phyloP scores from a whole-genome alignment of 805 yeast genomes.

The Danielia oregonensis region DNA sequence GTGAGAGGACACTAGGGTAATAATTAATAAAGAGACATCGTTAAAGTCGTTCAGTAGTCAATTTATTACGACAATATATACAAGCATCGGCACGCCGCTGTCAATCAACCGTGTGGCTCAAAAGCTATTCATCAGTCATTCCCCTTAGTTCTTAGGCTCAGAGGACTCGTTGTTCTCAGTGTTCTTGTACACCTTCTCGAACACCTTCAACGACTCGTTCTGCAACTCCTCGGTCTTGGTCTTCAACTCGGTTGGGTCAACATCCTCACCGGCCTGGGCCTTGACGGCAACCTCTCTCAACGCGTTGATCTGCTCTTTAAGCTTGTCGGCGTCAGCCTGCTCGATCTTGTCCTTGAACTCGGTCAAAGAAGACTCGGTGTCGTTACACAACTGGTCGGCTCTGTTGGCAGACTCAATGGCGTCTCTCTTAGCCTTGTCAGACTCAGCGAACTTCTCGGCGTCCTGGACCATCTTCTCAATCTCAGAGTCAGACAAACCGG shows the following conservation, averaged over 20 bases:
- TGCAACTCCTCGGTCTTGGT: conserved; percentile 73
- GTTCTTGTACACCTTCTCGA: conserved; percentile 55
- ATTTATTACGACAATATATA: conserved; percentile 9
- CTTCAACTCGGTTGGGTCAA: conserved; percentile 61
- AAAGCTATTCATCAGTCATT: conserved; percentile 1
- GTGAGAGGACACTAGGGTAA: too few relatives aligned
- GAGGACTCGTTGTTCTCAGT: conserved; percentile 18
- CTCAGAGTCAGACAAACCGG: conserved; percentile 87
- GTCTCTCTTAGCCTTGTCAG: conserved; percentile 83
- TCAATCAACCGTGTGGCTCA: neutral
- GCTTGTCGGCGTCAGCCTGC: conserved; percentile 44
- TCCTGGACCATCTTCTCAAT: conserved; percentile 88
- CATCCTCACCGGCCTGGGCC: conserved; percentile 62
- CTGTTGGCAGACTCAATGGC: conserved; percentile 82
- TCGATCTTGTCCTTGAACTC: conserved; percentile 47
- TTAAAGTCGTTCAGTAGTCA: too few relatives aligned
- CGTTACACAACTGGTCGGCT: conserved; percentile 69
- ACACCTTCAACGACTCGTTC: conserved; percentile 68
- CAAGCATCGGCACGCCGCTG: conserved; percentile 9
- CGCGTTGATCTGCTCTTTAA: conserved; percentile 23
- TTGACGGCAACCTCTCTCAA: conserved; percentile 61
- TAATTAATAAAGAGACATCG: too few relatives aligned
- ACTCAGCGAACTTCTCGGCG: conserved; percentile 84
- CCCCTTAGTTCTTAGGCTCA: conserved; percentile 25
- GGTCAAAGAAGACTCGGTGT: conserved; percentile 45